These are phyloP conservation scores for Neurospora discreta DNA, from an alignment of 495 filamentous ascomycete genomes.

Conservation along the genomic window DNA sequence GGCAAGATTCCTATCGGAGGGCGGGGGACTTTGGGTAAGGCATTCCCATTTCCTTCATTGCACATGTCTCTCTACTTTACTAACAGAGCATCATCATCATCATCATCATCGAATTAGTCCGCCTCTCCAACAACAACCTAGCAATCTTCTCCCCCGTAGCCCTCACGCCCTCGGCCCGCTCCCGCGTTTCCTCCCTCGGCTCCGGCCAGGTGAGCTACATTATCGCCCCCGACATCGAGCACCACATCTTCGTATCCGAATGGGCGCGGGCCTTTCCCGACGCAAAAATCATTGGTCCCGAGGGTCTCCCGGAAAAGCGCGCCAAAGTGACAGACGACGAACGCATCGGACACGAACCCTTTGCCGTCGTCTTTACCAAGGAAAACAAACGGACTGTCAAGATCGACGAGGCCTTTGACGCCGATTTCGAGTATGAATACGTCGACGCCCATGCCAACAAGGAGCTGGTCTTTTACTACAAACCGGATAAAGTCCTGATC, in stretches of 20 bases:
- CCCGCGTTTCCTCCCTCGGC: conserved; percentile 37
- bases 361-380: conserved; percentile 53
- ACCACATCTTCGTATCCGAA: conserved; percentile 79
- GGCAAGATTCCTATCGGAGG: conserved; percentile 74
- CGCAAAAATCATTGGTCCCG: conserved; percentile 71
- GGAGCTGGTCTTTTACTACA: conserved; percentile 79
- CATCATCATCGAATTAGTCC: too few species aligned
- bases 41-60: not conserved
- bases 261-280: conserved; percentile 73
- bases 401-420: conserved; percentile 68
- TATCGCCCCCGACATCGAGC: conserved; percentile 76
- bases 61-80: too few species aligned
- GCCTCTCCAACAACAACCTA: conserved; percentile 55
- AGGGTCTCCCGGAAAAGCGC: conserved; percentile 80
- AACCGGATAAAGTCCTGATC: conserved; percentile 72
- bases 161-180: not conserved
- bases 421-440: conserved; percentile 79
- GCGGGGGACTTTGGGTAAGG: conserved; percentile 71
- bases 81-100: too few species aligned
- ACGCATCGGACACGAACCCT: conserved; percentile 57
- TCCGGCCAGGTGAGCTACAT: conserved; percentile 63
- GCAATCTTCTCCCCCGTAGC: conserved; percentile 82
- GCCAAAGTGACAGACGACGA: conserved; percentile 39
- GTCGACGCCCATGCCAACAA: conserved; percentile 70
- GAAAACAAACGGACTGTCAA: conserved; percentile 28